These are phyloP conservation scores for Golubevia sp. DNA, from an alignment of 1,284 basidiomycete species.

Conservation along the genomic window DNA sequence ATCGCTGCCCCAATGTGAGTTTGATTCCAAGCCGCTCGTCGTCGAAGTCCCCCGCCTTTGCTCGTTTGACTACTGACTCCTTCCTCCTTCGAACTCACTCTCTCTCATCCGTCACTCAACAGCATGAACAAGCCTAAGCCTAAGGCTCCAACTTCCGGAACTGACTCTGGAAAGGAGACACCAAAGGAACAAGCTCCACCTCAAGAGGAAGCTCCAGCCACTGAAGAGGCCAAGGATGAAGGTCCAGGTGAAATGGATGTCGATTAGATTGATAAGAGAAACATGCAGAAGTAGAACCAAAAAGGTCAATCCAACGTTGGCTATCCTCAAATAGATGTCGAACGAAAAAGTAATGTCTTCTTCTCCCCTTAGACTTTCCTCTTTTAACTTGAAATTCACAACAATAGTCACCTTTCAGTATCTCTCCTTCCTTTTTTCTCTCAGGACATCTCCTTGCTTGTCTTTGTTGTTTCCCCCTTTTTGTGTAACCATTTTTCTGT, in stretches of 20 bases:
- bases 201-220: slow-evolving; percentile 25
- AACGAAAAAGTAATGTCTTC: too few species aligned
- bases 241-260: slow-evolving; percentile 53
- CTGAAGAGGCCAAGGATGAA: slow-evolving; percentile 20
- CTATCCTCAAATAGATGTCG: too few species aligned
- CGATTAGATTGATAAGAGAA: slow-evolving; percentile 22
- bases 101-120: slow-evolving; percentile 2
- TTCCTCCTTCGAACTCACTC: background rate
- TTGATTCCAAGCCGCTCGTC: slow-evolving; percentile 5
- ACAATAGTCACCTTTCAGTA: background rate
- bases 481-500: background rate
- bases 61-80: slow-evolving; percentile 6
- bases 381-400: background rate
- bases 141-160: slow-evolving; percentile 3
- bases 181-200: slow-evolving; percentile 25
- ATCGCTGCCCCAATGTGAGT: slow-evolving; percentile 46
- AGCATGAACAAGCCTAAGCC: slow-evolving; percentile 51
- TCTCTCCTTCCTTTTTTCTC: slow-evolving; percentile 1
- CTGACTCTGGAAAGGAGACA: slow-evolving; percentile 24
- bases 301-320: too few species aligned
- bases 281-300: too few species aligned
- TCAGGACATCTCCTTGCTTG: background rate
- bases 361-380: too few species aligned
- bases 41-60: background rate
- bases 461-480: slow-evolving; percentile 1